phyloP scores from a whole-genome alignment of 2,329 filamentous ascomycete genomes.

The Curvularia eragrostidis region DNA sequence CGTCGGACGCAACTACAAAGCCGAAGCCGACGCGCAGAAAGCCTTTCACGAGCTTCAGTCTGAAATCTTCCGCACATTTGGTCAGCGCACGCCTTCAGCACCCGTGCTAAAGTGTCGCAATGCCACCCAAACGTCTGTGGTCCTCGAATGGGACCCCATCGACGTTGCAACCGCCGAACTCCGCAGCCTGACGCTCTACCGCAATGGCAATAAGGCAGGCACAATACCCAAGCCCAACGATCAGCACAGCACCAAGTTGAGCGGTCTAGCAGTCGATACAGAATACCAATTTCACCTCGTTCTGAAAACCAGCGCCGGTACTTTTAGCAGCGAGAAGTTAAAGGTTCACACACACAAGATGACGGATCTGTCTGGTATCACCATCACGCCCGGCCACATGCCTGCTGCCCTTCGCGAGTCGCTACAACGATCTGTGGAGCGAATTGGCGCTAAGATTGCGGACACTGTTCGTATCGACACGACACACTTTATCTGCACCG shows the following conservation, averaged over 20 bases:
- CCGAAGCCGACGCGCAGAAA: conserved; percentile 76
- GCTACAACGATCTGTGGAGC: conserved; percentile 76
- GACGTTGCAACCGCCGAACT: conserved; percentile 90
- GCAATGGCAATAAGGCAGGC: conserved; percentile 95
- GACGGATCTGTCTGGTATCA: conserved; percentile 95
- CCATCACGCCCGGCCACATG: conserved; percentile 88
- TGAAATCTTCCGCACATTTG: conserved; percentile 86
- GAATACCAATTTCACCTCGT: conserved; percentile 96
- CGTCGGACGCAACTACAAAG: conserved; percentile 82
- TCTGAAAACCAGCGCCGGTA: conserved; percentile 87
- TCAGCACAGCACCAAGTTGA: conserved; percentile 96
- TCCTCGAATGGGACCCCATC: conserved; percentile 97
- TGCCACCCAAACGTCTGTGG: conserved; percentile 96
- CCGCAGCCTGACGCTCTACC: conserved; percentile 86
- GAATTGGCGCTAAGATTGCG: conserved; percentile 90
- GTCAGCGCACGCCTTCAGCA: conserved; percentile 74
- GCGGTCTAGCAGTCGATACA: conserved; percentile 91
- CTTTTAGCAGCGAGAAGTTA: conserved; percentile 81
- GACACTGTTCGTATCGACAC: conserved; percentile 94
- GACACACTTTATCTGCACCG: conserved; percentile 96
- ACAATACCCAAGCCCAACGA: conserved; percentile 87
- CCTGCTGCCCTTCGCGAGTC: conserved; percentile 74
- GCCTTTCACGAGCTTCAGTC: conserved; percentile 87
- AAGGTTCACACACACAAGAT: conserved; percentile 95
- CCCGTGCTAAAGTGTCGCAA: conserved; percentile 91